Percentiles rank a stretch among this genome's conserved stretches.
phyloP scores from a whole-genome alignment of 2,329 filamentous ascomycete genomes.

The Grosmannia huntii region DNA sequence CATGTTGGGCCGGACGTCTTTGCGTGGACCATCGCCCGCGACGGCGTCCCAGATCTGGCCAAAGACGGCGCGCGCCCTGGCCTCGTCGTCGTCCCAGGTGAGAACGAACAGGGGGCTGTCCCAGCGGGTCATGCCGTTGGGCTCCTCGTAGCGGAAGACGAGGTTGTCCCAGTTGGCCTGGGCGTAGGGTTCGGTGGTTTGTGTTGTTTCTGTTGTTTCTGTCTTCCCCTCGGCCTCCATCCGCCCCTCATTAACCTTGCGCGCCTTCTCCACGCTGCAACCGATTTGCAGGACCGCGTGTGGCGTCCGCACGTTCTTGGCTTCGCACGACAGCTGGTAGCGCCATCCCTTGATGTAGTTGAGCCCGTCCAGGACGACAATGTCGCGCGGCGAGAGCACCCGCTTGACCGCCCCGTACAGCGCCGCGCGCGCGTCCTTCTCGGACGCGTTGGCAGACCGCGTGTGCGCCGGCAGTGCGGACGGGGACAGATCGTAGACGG shows the following conservation, averaged over 20 bases:
- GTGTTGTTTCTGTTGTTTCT: no score
- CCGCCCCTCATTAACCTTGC: constrained; percentile 46
- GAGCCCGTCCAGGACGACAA: constrained; percentile 66
- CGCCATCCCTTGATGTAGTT: constrained; percentile 89
- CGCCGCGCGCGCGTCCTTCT: constrained; percentile 70
- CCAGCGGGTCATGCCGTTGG: constrained; percentile 75
- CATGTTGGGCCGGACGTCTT: constrained; percentile 58
- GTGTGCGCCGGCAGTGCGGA: constrained; percentile 42
- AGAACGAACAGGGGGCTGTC: constrained; percentile 73
- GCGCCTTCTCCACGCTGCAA: constrained; percentile 37
- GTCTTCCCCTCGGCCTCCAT: constrained; percentile 19
- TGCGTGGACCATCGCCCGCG: constrained; percentile 41
- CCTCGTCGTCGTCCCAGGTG: constrained; percentile 58
- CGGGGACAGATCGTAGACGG: constrained; percentile 56
- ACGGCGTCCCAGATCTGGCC: constrained; percentile 65
- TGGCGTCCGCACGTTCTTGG: constrained; percentile 64
- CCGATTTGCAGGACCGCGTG: constrained; percentile 61
- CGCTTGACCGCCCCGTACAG: constrained; percentile 70
- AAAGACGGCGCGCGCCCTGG: constrained; percentile 41
- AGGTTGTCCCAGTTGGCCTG: constrained; percentile 61
- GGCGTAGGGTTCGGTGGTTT: constrained; percentile 33
- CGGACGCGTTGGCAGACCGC: constrained; percentile 58
- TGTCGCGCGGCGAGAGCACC: constrained; percentile 55
- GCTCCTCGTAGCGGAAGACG: constrained; percentile 74
- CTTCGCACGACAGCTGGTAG: constrained; percentile 76